Evolutionary conservation across 2,329 filamentous ascomycete species (phyloP).

Genomic region (Polychaeton citri): DNA sequence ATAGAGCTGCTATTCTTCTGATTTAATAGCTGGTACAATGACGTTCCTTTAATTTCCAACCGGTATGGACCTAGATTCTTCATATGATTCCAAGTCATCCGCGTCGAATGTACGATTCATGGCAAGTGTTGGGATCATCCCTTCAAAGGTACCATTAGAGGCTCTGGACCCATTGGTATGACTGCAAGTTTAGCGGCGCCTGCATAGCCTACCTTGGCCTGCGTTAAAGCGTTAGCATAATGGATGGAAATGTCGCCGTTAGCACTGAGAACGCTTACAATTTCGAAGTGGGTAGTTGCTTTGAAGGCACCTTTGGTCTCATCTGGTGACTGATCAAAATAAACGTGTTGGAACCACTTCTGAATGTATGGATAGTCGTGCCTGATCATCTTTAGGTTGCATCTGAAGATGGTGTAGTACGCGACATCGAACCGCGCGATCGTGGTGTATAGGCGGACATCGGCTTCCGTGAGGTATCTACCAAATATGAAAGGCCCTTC

Average conservation of each 20-base stretch:
- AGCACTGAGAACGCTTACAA: constrained; percentile 16
- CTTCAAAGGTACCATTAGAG: constrained; percentile 11
- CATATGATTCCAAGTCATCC: too few species aligned
- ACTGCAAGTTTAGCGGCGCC: constrained; percentile 7
- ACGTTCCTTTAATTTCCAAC: too few species aligned
- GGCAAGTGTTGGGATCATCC: too few species aligned
- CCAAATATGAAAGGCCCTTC: constrained; percentile 61
- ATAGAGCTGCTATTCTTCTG: constrained; percentile 52
- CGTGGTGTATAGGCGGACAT: constrained; percentile 60
- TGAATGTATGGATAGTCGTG: constrained; percentile 43
- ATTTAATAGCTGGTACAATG: too few species aligned
- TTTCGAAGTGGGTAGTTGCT: constrained; percentile 30
- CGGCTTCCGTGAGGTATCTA: constrained; percentile 61
- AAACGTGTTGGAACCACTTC: constrained; percentile 33
- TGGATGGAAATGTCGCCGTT: not conserved
- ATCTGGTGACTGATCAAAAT: constrained; percentile 30
- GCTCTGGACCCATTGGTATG: constrained; percentile 13
- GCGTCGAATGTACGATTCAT: too few species aligned
- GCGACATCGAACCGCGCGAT: constrained; percentile 61
- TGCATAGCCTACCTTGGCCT: constrained; percentile 16
- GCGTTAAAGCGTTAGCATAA: constrained; percentile 1
- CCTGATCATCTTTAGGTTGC: constrained; percentile 50
- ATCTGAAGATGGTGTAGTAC: constrained; percentile 80
- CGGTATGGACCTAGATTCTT: too few species aligned
- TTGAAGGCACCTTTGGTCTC: constrained; percentile 30